Conservation (phyloP, 2,329 filamentous ascomycete genomes). For the Trichoderma sp. region DNA sequence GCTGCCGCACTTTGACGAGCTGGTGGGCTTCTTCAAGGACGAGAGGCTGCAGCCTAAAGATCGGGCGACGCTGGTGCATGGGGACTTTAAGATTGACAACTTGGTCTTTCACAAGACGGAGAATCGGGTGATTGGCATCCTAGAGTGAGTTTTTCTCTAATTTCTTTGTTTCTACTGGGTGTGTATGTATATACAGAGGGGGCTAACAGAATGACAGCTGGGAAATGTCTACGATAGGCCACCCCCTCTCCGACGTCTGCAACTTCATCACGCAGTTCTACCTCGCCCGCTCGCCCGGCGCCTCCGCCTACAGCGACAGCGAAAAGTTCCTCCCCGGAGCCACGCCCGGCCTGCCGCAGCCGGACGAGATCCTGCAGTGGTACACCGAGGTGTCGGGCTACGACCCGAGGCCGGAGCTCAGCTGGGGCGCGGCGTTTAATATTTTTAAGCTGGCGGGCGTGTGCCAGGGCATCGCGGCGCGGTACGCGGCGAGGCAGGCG, state of each 20-base stretch:
- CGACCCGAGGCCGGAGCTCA: conserved; percentile 60
- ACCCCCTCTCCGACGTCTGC: conserved; percentile 85
- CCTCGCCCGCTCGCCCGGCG: conserved; percentile 31
- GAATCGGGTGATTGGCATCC: conserved; percentile 82
- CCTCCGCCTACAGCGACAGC: conserved; percentile 30
- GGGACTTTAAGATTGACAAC: conserved; percentile 96
- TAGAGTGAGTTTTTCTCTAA: conserved; percentile 64
- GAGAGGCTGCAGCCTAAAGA: conserved; percentile 70
- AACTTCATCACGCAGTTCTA: conserved; percentile 61
- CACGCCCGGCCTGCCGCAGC: conserved; percentile 61
- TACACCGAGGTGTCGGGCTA: conserved; percentile 60
- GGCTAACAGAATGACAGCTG: conserved; percentile 52
- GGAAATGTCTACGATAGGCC: conserved; percentile 98
- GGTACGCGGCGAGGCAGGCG: conserved; percentile 81
- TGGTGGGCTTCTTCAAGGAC: conserved; percentile 75
- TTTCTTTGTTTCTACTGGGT: neutral
- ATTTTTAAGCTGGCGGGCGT: conserved; percentile 62
- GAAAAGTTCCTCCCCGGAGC: conserved; percentile 59
- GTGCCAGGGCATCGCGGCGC: conserved; percentile 86
- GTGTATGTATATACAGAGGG: too few relatives aligned
- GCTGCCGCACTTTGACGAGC: conserved; percentile 79
- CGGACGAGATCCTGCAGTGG: conserved; percentile 42
- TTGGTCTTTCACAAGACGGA: conserved; percentile 87
- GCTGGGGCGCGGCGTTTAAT: conserved; percentile 62
- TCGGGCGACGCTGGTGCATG: conserved; percentile 78